A percentile compares a stretch with the other conserved stretches of the same genome.
phyloP scores from a whole-genome alignment of 2,329 filamentous ascomycete genomes.

The Ascochyta pisi region DNA sequence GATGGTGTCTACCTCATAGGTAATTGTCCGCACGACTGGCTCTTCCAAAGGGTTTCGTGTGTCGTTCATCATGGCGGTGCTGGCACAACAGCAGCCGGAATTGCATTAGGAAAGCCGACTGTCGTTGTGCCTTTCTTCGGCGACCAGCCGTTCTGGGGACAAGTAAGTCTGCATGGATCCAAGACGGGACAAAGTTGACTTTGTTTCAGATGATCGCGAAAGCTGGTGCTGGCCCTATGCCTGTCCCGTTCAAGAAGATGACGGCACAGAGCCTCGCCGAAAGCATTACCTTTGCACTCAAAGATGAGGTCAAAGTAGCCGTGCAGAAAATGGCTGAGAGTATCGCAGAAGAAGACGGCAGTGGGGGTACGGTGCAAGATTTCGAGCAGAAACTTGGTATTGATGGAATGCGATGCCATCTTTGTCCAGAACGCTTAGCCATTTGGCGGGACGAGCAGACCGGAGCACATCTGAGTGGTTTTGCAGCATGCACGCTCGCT shows the following conservation, averaged over 20 bases:
- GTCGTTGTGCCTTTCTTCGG: slow-evolving; percentile 65
- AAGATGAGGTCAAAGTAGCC: slow-evolving; percentile 39
- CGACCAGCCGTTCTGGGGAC: slow-evolving; percentile 65
- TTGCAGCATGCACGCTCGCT: slow-evolving; percentile 20
- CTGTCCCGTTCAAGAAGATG: slow-evolving; percentile 57
- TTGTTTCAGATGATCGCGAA: slow-evolving; percentile 54
- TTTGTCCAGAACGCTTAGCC: slow-evolving; percentile 28
- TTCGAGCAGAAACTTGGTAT: slow-evolving; percentile 21
- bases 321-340: slow-evolving; percentile 26
- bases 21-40: slow-evolving; percentile 64
- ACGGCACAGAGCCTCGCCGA: slow-evolving; percentile 53
- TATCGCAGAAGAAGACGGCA: slow-evolving; percentile 28
- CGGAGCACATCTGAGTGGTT: slow-evolving; percentile 26
- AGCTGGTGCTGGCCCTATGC: slow-evolving; percentile 58
- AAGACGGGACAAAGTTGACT: neutral
- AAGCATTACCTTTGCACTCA: slow-evolving; percentile 56
- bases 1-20: slow-evolving; percentile 58
- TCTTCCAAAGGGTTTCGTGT: slow-evolving; percentile 62
- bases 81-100: slow-evolving; percentile 64
- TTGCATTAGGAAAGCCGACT: slow-evolving; percentile 60
- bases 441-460: slow-evolving; percentile 29
- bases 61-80: slow-evolving; percentile 68
- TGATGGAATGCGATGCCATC: slow-evolving; percentile 28
- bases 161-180: neutral
- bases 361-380: slow-evolving; percentile 17